A percentile compares a stretch with the other conserved stretches of the same genome.
These are phyloP conservation scores for Stephanodiscus minutulus DNA, from an alignment of 108 stramenopile species.

Conservation along the genomic window DNA sequence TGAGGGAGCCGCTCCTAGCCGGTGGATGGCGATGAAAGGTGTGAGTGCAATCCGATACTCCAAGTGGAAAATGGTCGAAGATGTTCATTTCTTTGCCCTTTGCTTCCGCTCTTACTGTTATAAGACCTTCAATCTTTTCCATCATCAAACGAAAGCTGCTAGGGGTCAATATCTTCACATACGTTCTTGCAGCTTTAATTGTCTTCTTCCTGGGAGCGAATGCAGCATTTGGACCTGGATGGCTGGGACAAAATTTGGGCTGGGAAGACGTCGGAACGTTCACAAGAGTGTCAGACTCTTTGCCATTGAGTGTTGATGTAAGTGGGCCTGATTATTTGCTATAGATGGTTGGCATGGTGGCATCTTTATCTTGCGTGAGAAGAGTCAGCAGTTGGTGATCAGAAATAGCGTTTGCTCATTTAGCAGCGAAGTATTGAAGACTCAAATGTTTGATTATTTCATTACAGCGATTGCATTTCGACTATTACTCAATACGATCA, in stretches of 20 bases:
- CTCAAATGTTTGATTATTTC: not conserved
- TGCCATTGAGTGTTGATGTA: slow-evolving; percentile 70
- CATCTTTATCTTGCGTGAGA: not conserved
- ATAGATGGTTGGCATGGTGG: slow-evolving; percentile 7
- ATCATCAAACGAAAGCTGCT: slow-evolving; percentile 53
- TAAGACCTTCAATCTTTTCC: not conserved
- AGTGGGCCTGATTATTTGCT: slow-evolving; percentile 56
- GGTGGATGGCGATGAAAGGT: slow-evolving; percentile 64
- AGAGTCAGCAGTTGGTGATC: not conserved
- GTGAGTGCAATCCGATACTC: slow-evolving; percentile 40
- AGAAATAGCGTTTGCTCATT: not conserved
- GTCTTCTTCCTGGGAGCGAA: slow-evolving; percentile 72
- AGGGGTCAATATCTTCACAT: slow-evolving; percentile 81
- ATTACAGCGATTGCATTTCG: not conserved
- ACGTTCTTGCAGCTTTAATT: slow-evolving; percentile 64
- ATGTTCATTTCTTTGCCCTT: not conserved
- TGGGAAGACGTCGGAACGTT: slow-evolving; percentile 69
- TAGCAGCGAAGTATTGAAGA: not conserved
- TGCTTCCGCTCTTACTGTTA: not conserved
- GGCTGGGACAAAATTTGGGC: slow-evolving; percentile 71
- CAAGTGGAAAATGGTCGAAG: slow-evolving; percentile 1
- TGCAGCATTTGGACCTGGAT: slow-evolving; percentile 70
- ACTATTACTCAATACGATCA: not conserved
- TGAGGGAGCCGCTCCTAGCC: slow-evolving; percentile 57
- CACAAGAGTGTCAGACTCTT: slow-evolving; percentile 60